These are phyloP conservation scores for Suillus placidus DNA, from an alignment of 768 basidiomycete genomes.

Conservation along the genomic window DNA sequence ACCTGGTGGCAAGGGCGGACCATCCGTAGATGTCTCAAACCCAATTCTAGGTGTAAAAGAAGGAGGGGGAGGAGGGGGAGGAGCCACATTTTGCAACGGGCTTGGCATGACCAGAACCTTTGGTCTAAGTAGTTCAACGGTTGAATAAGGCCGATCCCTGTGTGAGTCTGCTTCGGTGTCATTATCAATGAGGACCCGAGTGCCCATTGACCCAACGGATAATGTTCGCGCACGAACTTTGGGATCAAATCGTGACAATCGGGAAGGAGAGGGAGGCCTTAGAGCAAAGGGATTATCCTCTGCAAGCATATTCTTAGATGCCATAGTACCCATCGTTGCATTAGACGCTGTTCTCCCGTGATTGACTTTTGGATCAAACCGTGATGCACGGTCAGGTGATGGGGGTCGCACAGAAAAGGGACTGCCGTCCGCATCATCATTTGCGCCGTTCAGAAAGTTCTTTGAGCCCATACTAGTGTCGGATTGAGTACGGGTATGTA, in stretches of 20 bases:
- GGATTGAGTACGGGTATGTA: conserved; percentile 53
- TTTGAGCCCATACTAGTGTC: conserved; percentile 54
- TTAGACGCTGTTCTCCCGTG: conserved; percentile 45
- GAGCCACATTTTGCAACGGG: conserved; percentile 62
- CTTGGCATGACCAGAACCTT: conserved; percentile 96
- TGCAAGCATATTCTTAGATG: conserved; percentile 36
- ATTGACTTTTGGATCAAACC: conserved; percentile 45
- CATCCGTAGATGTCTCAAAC: conserved; percentile 67
- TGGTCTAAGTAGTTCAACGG: conserved; percentile 79
- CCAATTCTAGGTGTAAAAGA: conserved; percentile 49
- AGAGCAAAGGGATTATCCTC: conserved; percentile 70
- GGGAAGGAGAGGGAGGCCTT: conserved; percentile 59
- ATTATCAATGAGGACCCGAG: conserved; percentile 62
- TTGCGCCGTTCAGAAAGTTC: conserved; percentile 42
- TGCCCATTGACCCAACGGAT: conserved; percentile 69
- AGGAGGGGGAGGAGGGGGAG: conserved; percentile 37
- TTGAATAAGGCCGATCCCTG: conserved; percentile 67
- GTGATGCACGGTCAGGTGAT: conserved; percentile 42
- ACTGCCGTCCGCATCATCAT: conserved; percentile 36
- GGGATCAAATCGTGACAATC: conserved; percentile 80
- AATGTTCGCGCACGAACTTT: conserved; percentile 65
- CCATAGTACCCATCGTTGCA: conserved; percentile 47
- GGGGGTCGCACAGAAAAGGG: conserved; percentile 40
- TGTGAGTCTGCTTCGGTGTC: conserved; percentile 40
- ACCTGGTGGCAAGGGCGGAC: conserved; percentile 76